Conservation (phyloP, 805 yeast species). For the Pichia manshurica region DNA sequence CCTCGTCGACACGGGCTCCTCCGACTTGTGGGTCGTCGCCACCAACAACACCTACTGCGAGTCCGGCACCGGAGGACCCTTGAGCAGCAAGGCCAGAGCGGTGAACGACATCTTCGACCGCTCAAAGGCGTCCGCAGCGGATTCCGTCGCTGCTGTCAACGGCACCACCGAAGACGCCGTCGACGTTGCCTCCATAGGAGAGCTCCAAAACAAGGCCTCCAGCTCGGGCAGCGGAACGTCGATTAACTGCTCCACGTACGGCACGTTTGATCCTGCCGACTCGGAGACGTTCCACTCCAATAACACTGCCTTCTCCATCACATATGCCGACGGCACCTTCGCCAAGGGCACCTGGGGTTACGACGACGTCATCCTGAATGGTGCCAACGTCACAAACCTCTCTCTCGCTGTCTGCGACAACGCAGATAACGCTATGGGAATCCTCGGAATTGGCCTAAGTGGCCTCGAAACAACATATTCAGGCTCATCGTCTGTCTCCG, state of each 20-base stretch:
- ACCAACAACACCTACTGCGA: constrained; percentile 44
- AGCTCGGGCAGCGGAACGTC: neutral
- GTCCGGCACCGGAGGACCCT: constrained; percentile 13
- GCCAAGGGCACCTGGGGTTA: constrained; percentile 54
- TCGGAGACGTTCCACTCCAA: constrained; percentile 38
- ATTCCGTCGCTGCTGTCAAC: too few species aligned
- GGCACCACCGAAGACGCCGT: neutral
- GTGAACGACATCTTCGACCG: constrained; percentile 4
- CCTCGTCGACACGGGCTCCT: constrained; percentile 68
- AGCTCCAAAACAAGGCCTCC: constrained; percentile 5
- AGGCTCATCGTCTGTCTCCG: constrained; percentile 11
- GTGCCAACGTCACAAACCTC: constrained; percentile 40
- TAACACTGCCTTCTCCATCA: constrained; percentile 36
- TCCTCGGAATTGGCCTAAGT: constrained; percentile 56
- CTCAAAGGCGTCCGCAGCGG: too few species aligned
- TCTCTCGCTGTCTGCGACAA: constrained; percentile 70
- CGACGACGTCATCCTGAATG: constrained; percentile 53
- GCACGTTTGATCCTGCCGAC: constrained; percentile 37
- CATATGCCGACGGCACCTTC: constrained; percentile 43
- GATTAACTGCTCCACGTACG: neutral
- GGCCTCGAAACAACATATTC: constrained; percentile 2
- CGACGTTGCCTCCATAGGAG: neutral
- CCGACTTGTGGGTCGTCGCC: constrained; percentile 64
- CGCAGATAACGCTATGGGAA: constrained; percentile 61
- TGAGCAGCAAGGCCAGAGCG: constrained; percentile 8